Evolutionary conservation across 192 early-diverging fungal species (phyloP).

Genomic region (Rhizophagus clarus): DNA sequence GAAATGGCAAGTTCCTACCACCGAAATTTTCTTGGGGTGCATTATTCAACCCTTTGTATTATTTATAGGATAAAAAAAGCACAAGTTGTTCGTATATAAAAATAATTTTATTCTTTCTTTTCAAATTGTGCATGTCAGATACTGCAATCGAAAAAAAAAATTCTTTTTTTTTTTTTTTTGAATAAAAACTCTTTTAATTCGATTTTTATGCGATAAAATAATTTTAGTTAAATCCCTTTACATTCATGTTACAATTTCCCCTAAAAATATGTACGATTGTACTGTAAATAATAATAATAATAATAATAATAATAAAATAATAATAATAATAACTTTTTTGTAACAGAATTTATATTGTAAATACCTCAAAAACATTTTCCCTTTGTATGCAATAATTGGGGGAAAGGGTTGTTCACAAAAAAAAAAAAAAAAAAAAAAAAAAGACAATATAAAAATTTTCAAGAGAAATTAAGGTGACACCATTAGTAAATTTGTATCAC

Average conservation of each 20-base stretch:
- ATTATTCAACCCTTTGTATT: no score
- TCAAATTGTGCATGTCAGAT: neutral
- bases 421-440: neutral
- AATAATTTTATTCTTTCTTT: neutral
- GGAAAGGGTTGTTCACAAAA: neutral
- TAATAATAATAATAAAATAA: no score
- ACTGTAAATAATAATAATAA: neutral
- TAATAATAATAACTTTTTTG: neutral
- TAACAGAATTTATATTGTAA: neutral
- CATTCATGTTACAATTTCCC: no score
- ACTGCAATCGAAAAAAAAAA: neutral
- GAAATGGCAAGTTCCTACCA: no score
- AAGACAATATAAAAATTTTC: no score
- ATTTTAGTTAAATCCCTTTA: neutral
- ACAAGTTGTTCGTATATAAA: no score
- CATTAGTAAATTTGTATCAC: no score
- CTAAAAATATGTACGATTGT: neutral
- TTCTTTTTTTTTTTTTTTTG: neutral
- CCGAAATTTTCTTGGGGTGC: neutral
- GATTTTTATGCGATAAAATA: no score
- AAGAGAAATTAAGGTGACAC: no score
- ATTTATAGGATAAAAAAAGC: no score
- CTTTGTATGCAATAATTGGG: conserved; percentile 4
- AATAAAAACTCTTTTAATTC: no score
- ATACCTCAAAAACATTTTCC: neutral